These are phyloP conservation scores for Madurella mycetomatis DNA, from an alignment of 2,329 filamentous ascomycete genomes.

Conservation along the genomic window DNA sequence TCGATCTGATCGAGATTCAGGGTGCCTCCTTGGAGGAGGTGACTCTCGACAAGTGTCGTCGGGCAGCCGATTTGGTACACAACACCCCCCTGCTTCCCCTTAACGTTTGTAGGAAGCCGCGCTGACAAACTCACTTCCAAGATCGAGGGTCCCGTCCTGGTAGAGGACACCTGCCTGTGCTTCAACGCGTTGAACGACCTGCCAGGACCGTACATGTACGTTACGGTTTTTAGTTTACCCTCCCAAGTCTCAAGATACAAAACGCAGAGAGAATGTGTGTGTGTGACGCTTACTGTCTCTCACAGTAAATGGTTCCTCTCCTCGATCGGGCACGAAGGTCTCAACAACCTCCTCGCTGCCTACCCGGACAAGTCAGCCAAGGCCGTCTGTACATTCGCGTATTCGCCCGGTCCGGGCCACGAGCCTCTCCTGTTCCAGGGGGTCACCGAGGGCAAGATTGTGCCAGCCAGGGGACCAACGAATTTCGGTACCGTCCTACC, in stretches of 20 bases:
- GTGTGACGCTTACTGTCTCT: conserved; percentile 1
- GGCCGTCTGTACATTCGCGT: conserved; percentile 94
- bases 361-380: conserved; percentile 89
- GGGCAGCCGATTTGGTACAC: conserved; percentile 70
- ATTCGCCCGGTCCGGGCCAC: conserved; percentile 77
- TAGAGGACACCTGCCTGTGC: conserved; percentile 93
- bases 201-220: conserved; percentile 92
- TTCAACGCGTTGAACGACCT: conserved; percentile 88
- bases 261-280: neutral
- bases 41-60: conserved; percentile 77
- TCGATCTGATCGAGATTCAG: conserved; percentile 88
- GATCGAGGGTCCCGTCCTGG: conserved; percentile 82
- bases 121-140: conserved; percentile 33
- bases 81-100: neutral
- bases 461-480: conserved; percentile 72
- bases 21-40: conserved; percentile 82
- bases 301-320: conserved; percentile 89
- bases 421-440: conserved; percentile 90
- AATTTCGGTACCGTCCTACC: conserved; percentile 66
- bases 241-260: neutral
- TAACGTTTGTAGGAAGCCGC: neutral
- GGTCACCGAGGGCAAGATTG: conserved; percentile 78
- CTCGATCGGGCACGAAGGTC: conserved; percentile 72
- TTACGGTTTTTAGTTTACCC: neutral
- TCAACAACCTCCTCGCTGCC: conserved; percentile 85